Base-by-base conservation (phyloP, 306 rosid genomes). In the Oemleria cerasiformis region DNA sequence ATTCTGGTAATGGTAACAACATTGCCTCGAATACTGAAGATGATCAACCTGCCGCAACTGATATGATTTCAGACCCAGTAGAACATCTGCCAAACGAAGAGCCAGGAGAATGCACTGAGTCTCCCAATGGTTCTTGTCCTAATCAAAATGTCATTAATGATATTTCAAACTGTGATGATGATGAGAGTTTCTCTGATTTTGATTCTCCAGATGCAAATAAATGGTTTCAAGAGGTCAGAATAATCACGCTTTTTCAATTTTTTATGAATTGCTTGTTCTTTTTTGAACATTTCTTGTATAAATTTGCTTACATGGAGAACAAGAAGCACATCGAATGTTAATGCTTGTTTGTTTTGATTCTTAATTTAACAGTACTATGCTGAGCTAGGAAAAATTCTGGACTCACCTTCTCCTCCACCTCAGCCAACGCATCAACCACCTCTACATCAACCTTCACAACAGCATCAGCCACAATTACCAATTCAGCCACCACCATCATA, bases 1-100 rank as follows among this genome's bases (percentile, higher is more conserved):
- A 67, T 59, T 2, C 48, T 34, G 84, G 69, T n/a, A 34, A 77
- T 36, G 81, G 79, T 48, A 70, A 66, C 73, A 15, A 2, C 60
- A 6, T 49, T 34, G 48, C 61, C 55, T 58, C 75, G 8, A 73
- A 70, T 42, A 13, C 15, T 39, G 85, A 63, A 60, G 8, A 11
- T 45, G 21, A 14, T 44, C 59, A 0, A 53, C 41, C 40, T 13
- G 38, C 50, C 23, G 59, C 0, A 36, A 10, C 8, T 16, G 59
- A 58, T 63, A 8, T 8, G 41, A 42, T 20, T 62, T n/a, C 65
- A 20, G 72, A 56, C 62, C 88, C 50, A 40, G 50, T 50, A 21
- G 47, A 49, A 67, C 8, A 34, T 41, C 43, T 5, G 30, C 34
- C 34, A 17, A 19, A 5, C 20, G 7, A 8, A 0, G 23, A 0